Evolutionary conservation across 2,329 filamentous ascomycete species (phyloP).

Genomic region (Coniochaeta sp.): DNA sequence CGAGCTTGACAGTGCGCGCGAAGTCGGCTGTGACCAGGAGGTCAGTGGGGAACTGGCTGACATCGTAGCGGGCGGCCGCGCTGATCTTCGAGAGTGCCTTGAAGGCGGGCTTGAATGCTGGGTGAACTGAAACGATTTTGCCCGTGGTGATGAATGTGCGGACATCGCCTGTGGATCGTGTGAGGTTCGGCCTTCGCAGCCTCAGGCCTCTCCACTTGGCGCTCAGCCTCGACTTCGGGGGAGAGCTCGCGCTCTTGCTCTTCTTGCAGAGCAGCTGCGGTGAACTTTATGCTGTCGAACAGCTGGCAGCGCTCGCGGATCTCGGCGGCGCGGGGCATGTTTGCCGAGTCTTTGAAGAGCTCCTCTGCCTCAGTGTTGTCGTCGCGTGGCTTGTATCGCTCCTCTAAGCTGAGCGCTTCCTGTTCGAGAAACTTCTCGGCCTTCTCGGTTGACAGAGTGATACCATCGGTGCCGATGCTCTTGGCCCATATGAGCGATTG

Average conservation of each 20-base stretch:
- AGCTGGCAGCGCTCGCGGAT: slow-evolving; percentile 28
- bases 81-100: slow-evolving; percentile 30
- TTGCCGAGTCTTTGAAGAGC: slow-evolving; percentile 1
- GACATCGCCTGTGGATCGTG: slow-evolving; percentile 34
- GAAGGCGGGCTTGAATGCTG: slow-evolving; percentile 39
- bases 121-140: slow-evolving; percentile 13
- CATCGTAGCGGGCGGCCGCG: slow-evolving; percentile 25
- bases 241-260: slow-evolving; percentile 65
- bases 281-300: slow-evolving; percentile 23
- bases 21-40: slow-evolving; percentile 47
- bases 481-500: slow-evolving; percentile 30
- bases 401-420: slow-evolving; percentile 44
- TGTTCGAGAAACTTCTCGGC: slow-evolving; percentile 44
- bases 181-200: slow-evolving; percentile 32
- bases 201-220: slow-evolving; percentile 42
- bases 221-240: slow-evolving; percentile 56
- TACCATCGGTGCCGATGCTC: background rate
- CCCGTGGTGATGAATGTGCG: slow-evolving; percentile 30
- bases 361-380: background rate
- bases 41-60: slow-evolving; percentile 25
- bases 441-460: slow-evolving; percentile 14
- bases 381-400: slow-evolving; percentile 39
- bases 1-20: slow-evolving; percentile 29
- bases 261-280: slow-evolving; percentile 41
- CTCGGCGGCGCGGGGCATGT: slow-evolving; percentile 11